A percentile compares a stretch with the other conserved stretches of the same genome.
These are phyloP conservation scores for Acacia crassicarpa DNA, from an alignment of 306 rosid genomes.

Conservation along the genomic window DNA sequence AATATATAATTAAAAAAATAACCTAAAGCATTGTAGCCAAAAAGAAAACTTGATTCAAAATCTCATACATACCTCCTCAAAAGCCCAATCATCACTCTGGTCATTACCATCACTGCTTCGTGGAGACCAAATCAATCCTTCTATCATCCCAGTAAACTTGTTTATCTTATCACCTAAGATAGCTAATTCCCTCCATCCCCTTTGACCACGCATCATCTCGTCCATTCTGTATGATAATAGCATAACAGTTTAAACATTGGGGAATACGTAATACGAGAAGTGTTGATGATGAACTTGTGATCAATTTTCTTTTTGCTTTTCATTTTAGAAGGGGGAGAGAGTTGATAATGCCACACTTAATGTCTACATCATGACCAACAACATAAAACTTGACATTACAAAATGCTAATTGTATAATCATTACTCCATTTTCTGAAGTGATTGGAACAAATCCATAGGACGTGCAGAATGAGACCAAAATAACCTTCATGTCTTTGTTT, in stretches of 20 bases:
- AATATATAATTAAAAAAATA: background rate
- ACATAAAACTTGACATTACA: slow-evolving; percentile 7
- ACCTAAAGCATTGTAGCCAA: slow-evolving; percentile 8
- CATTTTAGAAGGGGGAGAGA: slow-evolving; percentile 5
- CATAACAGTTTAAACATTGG: slow-evolving; percentile 15
- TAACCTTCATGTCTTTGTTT: background rate
- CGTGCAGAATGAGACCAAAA: background rate
- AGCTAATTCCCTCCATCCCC: slow-evolving; percentile 98
- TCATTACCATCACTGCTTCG: slow-evolving; percentile 57
- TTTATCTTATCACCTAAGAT: slow-evolving; percentile 87
- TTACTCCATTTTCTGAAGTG: slow-evolving; percentile 5
- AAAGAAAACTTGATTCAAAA: slow-evolving; percentile 16
- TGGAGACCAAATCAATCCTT: slow-evolving; percentile 97
- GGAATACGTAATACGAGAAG: background rate
- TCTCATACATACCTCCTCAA: slow-evolving; percentile 77
- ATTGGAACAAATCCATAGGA: slow-evolving; percentile 1
- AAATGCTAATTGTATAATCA: background rate
- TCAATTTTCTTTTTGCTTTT: slow-evolving; percentile 14
- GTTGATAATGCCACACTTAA: slow-evolving; percentile 8
- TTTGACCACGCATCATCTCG: slow-evolving; percentile 99
- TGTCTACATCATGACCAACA: slow-evolving; percentile 22
- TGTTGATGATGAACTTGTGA: background rate
- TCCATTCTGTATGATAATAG: slow-evolving; percentile 74
- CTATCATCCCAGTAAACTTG: slow-evolving; percentile 94
- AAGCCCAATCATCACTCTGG: slow-evolving; percentile 80